phyloP scores from a whole-genome alignment of 2,329 filamentous ascomycete genomes.

The Colletotrichum cordylinicola region DNA sequence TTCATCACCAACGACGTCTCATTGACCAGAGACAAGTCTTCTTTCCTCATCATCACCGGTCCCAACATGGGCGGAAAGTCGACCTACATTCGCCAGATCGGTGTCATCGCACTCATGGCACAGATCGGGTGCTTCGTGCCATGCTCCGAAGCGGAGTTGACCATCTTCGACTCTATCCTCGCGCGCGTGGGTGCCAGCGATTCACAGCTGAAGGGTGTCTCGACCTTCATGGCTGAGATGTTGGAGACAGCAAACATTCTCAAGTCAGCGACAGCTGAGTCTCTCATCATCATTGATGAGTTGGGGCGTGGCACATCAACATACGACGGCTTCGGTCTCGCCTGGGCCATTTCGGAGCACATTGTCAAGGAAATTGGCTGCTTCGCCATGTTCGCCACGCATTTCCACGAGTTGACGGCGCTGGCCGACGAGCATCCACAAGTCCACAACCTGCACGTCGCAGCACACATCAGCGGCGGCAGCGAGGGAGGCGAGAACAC shows the following conservation, averaged over 20 bases:
- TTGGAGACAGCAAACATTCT: slow-evolving; percentile 98
- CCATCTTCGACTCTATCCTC: slow-evolving; percentile 95
- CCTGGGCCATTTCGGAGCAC: slow-evolving; percentile 98
- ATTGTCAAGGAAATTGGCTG: slow-evolving; percentile 95
- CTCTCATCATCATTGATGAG: slow-evolving; percentile 98
- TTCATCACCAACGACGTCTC: slow-evolving; percentile 98
- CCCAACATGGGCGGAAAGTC: slow-evolving; percentile 99
- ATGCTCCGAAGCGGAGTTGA: slow-evolving; percentile 86
- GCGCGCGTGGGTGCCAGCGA: slow-evolving; percentile 95
- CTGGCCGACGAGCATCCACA: slow-evolving; percentile 85
- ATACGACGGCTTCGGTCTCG: slow-evolving; percentile 98
- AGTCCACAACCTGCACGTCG: slow-evolving; percentile 93
- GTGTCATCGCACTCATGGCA: slow-evolving; percentile 96
- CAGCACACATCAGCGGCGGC: slow-evolving; percentile 80
- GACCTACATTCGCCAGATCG: slow-evolving; percentile 97
- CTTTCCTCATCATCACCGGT: slow-evolving; percentile 95
- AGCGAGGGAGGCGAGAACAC: slow-evolving; percentile 45
- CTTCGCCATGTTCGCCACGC: slow-evolving; percentile 94
- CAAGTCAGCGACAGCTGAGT: slow-evolving; percentile 94
- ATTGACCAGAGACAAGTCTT: slow-evolving; percentile 77
- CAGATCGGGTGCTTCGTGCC: slow-evolving; percentile 97
- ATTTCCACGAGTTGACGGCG: slow-evolving; percentile 97
- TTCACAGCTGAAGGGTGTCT: slow-evolving; percentile 96
- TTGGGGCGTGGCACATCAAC: slow-evolving; percentile 95
- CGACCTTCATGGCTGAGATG: slow-evolving; percentile 99